Conservation (phyloP, 1,284 basidiomycete species). For the Trametes sp. region DNA sequence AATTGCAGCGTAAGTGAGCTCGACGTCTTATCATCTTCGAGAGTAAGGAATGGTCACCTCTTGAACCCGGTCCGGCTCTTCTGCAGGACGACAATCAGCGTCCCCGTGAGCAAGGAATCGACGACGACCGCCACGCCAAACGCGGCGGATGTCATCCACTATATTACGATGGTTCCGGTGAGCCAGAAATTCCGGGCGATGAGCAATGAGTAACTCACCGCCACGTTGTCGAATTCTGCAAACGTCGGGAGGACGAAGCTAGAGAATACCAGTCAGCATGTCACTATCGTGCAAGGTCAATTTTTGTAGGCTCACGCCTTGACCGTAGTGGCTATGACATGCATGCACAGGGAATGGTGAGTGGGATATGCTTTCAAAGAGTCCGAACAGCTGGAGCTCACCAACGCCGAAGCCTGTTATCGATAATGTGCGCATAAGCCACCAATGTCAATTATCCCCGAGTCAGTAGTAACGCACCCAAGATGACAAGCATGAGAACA, state of each 20-base stretch:
- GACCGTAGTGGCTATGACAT: constrained; percentile 1
- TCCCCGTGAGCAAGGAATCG: constrained; percentile 13
- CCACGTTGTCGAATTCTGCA: neutral
- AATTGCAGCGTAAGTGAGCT: neutral
- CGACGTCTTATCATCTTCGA: no score
- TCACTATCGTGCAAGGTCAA: no score
- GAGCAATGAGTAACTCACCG: neutral
- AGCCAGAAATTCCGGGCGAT: no score
- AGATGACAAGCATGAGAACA: constrained; percentile 5
- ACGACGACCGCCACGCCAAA: constrained; percentile 10
- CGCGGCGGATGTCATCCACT: constrained; percentile 16
- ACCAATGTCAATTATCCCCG: no score
- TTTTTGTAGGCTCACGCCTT: no score
- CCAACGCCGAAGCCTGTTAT: constrained; percentile 1
- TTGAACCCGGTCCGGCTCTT: constrained; percentile 20
- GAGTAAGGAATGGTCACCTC: neutral
- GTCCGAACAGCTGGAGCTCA: no score
- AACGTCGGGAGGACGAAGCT: constrained; percentile 16
- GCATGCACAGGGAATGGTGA: neutral
- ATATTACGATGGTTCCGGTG: neutral
- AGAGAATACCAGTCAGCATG: neutral
- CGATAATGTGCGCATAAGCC: neutral
- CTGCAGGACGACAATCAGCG: constrained; percentile 13
- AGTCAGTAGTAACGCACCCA: neutral
- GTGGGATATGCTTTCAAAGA: neutral